Base-by-base conservation (phyloP, 345 rosid genomes). In the Excoecaria agallocha region DNA sequence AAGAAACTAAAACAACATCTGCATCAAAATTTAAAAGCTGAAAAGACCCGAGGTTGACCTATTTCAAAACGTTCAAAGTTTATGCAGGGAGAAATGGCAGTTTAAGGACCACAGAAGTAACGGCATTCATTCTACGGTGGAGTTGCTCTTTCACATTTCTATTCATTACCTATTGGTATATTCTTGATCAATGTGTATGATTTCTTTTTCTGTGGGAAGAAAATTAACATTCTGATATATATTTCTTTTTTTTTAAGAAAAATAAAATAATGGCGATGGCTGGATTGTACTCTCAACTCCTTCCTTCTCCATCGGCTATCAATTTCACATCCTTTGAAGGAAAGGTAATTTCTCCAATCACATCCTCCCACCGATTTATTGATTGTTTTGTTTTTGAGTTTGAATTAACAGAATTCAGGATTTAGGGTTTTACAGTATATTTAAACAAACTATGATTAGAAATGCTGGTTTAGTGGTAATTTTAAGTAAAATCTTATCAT, bases 1-100 rank as follows among this genome's bases (percentile, higher is more conserved):
- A n/a, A n/a, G n/a, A n/a, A n/a, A 80, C 81, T 90, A 25, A 87
- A 79, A 25, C 78, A 71, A 17, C 96, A n/a, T n/a, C n/a, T n/a
- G n/a, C n/a, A n/a, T n/a, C n/a, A n/a, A n/a, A n/a, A n/a, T n/a
- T n/a, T n/a, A n/a, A n/a, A n/a, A n/a, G n/a, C n/a, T n/a, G n/a
- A n/a, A n/a, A n/a, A n/a, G n/a, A n/a, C n/a, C n/a, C n/a, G n/a
- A n/a, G n/a, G n/a, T n/a, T n/a, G n/a, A n/a, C n/a, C n/a, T n/a
- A n/a, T n/a, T n/a, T n/a, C n/a, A n/a, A n/a, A n/a, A n/a, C n/a
- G n/a, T n/a, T n/a, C n/a, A n/a, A n/a, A n/a, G n/a, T n/a, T n/a
- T n/a, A n/a, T n/a, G n/a, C n/a, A n/a, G n/a, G n/a, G n/a, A n/a
- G n/a, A n/a, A n/a, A n/a, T n/a, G n/a, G n/a, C n/a, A n/a, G n/a